These are phyloP conservation scores for Arachnopeziza araneosa DNA, from an alignment of 2,329 filamentous ascomycete species.

Conservation along the genomic window DNA sequence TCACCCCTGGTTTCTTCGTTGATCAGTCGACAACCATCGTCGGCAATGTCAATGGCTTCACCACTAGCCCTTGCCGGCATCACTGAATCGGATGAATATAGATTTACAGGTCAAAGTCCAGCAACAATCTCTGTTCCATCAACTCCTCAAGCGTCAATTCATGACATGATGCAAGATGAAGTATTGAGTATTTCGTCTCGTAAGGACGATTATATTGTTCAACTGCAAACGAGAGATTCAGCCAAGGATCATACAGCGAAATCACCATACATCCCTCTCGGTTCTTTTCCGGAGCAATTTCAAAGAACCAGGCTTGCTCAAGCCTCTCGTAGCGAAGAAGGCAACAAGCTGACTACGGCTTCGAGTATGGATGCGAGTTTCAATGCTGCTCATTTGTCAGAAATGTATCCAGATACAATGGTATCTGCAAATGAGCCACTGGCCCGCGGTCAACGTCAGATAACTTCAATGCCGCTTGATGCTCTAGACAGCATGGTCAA, in stretches of 20 bases:
- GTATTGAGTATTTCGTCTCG: background rate
- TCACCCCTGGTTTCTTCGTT: background rate
- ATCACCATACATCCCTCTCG: background rate
- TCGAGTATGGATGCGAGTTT: background rate
- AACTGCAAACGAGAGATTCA: background rate
- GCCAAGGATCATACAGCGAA: background rate
- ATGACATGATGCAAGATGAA: background rate
- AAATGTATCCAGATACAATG: background rate
- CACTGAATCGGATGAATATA: background rate
- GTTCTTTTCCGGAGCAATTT: background rate
- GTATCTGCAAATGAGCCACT: background rate
- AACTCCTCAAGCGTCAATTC: background rate
- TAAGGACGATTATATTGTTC: background rate
- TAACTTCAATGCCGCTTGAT: background rate
- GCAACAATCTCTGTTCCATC: background rate
- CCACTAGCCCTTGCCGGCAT: background rate
- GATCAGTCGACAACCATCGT: background rate
- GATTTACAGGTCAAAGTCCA: slow-evolving; percentile 1
- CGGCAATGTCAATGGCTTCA: background rate
- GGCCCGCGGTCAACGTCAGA: background rate
- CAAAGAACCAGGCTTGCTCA: background rate
- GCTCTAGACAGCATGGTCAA: background rate
- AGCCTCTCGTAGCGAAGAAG: background rate
- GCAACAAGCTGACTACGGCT: background rate
- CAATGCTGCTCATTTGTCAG: background rate